phyloP scores from a whole-genome alignment of 371 early-diverging fungal genomes.

The Sporodiniella umbellata region DNA sequence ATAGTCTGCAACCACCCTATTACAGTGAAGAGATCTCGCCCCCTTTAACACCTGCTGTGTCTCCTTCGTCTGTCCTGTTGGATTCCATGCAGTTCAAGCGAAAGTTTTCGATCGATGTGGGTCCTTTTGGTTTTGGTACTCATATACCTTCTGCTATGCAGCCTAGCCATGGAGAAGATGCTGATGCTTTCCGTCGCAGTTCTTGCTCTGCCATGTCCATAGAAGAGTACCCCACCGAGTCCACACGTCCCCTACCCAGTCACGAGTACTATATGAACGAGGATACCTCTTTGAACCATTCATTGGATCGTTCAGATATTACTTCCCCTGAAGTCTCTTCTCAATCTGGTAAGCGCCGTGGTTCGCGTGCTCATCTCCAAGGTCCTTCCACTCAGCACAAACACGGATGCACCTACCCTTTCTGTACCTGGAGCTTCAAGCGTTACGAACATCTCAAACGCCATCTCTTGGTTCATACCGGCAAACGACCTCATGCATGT shows the following conservation, averaged over 20 bases:
- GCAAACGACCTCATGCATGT: constrained; percentile 68
- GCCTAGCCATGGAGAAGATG: too few species aligned
- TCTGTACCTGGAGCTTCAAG: constrained; percentile 46
- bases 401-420: constrained; percentile 28
- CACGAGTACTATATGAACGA: constrained; percentile 6
- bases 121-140: constrained; percentile 43
- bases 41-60: constrained; percentile 33
- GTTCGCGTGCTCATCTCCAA: constrained; percentile 18
- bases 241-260: background rate
- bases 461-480: constrained; percentile 51
- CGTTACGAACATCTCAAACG: constrained; percentile 27
- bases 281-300: background rate
- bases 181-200: constrained; percentile 31
- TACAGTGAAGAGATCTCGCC: constrained; percentile 27
- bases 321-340: too few species aligned
- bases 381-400: constrained; percentile 34
- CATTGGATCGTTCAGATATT: background rate
- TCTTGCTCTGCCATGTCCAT: constrained; percentile 34
- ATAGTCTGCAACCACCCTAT: constrained; percentile 2
- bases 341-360: constrained; percentile 8
- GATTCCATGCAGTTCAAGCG: constrained; percentile 37
- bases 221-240: too few species aligned
- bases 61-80: constrained; percentile 28
- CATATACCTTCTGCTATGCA: constrained; percentile 22
- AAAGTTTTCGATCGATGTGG: constrained; percentile 49